Percentiles rank a stretch among this genome's conserved stretches.
Conservation (phyloP, 1,284 basidiomycete genomes). For the Anthracocystis setariae region DNA sequence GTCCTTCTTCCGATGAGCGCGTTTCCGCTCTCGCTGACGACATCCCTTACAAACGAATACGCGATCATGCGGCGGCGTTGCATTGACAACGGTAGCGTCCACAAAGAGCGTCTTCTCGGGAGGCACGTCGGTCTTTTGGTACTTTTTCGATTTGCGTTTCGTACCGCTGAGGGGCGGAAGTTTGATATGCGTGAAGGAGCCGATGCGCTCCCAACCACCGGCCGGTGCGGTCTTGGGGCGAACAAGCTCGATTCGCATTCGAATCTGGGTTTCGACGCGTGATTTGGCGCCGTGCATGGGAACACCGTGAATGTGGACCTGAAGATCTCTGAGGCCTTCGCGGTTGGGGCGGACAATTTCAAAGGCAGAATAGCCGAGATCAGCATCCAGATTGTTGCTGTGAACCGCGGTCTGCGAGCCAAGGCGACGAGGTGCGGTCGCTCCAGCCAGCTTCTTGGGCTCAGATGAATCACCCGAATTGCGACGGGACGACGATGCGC, state of each 20-base stretch:
- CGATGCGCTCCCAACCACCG: slow-evolving; percentile 62
- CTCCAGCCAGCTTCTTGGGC: slow-evolving; percentile 27
- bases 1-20: slow-evolving; percentile 62
- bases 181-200: slow-evolving; percentile 65
- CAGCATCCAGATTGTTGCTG: slow-evolving; percentile 58
- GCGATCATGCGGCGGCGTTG: slow-evolving; percentile 77
- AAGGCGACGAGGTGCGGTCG: slow-evolving; percentile 20
- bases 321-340: slow-evolving; percentile 55
- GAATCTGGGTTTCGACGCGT: slow-evolving; percentile 82
- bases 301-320: slow-evolving; percentile 79
- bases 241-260: slow-evolving; percentile 65
- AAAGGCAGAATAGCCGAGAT: slow-evolving; percentile 56
- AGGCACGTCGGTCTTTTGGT: slow-evolving; percentile 68
- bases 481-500: slow-evolving; percentile 44
- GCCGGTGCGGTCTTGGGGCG: slow-evolving; percentile 29
- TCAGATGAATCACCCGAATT: slow-evolving; percentile 49
- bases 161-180: slow-evolving; percentile 66
- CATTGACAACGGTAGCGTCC: slow-evolving; percentile 70
- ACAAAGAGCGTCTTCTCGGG: slow-evolving; percentile 66
- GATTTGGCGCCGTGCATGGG: slow-evolving; percentile 88
- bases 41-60: slow-evolving; percentile 76
- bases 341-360: slow-evolving; percentile 52
- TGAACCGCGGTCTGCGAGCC: slow-evolving; percentile 48
- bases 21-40: slow-evolving; percentile 74
- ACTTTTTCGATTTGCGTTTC: slow-evolving; percentile 77